Conservation (phyloP, 768 basidiomycete genomes). For the Boletus sp. region DNA sequence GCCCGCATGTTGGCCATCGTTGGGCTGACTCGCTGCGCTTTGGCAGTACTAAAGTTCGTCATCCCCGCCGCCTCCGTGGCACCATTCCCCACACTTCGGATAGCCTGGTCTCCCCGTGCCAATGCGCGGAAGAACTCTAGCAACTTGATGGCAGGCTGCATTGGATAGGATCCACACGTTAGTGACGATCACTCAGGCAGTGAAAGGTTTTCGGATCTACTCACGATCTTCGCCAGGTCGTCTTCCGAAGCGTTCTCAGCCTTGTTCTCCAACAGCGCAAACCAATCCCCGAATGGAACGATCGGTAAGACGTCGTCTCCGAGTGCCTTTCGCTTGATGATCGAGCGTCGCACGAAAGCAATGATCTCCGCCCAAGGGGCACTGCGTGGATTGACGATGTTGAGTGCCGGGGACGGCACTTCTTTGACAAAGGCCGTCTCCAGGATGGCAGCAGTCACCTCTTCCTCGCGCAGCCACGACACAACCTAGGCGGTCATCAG, state of each 20-base stretch:
- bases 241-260: constrained; percentile 21
- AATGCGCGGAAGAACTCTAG: constrained; percentile 34
- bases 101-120: constrained; percentile 15
- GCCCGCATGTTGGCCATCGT: constrained; percentile 27
- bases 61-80: constrained; percentile 22
- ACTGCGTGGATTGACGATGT: constrained; percentile 41
- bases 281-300: constrained; percentile 37
- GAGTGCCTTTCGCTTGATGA: constrained; percentile 10
- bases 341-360: constrained; percentile 15
- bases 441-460: constrained; percentile 34
- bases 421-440: constrained; percentile 25
- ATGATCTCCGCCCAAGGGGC: constrained; percentile 35
- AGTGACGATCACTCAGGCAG: not conserved
- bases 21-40: constrained; percentile 12
- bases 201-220: constrained; percentile 4
- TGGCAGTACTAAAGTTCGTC: constrained; percentile 18
- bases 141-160: constrained; percentile 36
- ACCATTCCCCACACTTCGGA: not conserved
- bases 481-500: constrained; percentile 26
- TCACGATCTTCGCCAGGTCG: constrained; percentile 32
- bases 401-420: constrained; percentile 25
- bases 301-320: constrained; percentile 22
- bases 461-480: constrained; percentile 45
- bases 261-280: constrained; percentile 25
- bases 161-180: not conserved